Evolutionary conservation across 2,329 filamentous ascomycete genomes (phyloP), one percentile per base, ranked within the genome.

Genomic region (Chrysoporthe cubensis): DNA sequence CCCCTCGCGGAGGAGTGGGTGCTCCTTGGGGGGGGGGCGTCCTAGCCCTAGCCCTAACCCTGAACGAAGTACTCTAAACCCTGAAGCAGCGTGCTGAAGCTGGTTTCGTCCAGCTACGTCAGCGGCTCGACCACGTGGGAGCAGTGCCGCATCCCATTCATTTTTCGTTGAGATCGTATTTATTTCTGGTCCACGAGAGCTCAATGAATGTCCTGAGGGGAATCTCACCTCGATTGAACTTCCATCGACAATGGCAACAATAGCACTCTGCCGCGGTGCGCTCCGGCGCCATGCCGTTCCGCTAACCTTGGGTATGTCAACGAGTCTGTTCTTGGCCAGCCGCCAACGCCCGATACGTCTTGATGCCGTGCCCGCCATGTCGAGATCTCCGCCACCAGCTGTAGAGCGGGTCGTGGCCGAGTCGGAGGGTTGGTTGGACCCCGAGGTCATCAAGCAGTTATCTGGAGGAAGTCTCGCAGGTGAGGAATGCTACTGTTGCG

Each of bases 381-480:
- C 66, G 13, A 65, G 66, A 21, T 32, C 66, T 40, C n/a, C 32
- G 66, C 68, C 54, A 62, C 65, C 40, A 66, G 74, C 11, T 34
- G 69, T 4, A 48, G 71, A 34, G 71, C 73, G 26, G 72, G 73
- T 64, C 50, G 65, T 46, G 9, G 73, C 37, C 40, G 52, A 52
- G 58, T 64, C 59, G 14, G 71, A 72, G n/a, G 72, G 71, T 1
- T 64, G 68, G 37, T 71, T 81, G 52, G 72, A 78, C 64, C 73
- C 79, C 0, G 78, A 76, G 56, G 72, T 81, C 5, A 79, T 84
- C 63, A 79, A 77, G 66, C 84, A 88, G 75, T 73, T 87, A n/a
- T 86, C 85, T 1, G 80, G 82, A 26, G 85, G 86, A 3, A 87
- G 85, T 70, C 68, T 88, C n/a, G 71, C 81, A 32, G 85, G 85